Evolutionary conservation across 345 rosid genomes (phyloP), one percentile per base, ranked within the genome.

Genomic region (Populus alba): DNA sequence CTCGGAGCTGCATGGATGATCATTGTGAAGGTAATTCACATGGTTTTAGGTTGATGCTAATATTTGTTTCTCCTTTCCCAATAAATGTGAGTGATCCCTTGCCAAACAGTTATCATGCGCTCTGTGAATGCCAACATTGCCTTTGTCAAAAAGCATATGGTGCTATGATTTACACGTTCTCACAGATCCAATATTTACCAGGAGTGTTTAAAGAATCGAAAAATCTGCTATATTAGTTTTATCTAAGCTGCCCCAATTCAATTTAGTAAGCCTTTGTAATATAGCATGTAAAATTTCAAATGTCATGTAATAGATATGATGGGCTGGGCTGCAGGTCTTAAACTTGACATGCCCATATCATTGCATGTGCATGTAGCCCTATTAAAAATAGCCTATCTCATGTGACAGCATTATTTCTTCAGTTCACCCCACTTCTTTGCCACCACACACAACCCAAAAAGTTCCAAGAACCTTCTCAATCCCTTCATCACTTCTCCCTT

Each of bases 21-120:
- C 70, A 10, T 43, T 70, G 47, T 47, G 85, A 80, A 76, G 88
- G 87, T 87, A 78, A 73, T 37, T 73, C 65, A 70, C 33, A 18
- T 75, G 29, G 68, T 66, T n/a, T 51, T 33, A 68, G n/a, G 29
- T 80, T 75, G 49, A 72, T 55, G 22, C 78, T 55, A 63, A 70
- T 35, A 35, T 23, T 33, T 66, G 5, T 51, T 66, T 37, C 39
- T 23, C 31, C 38, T 25, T 17, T 65, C 18, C 69, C 43, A 25
- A 72, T 57, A 9, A 74, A 25, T 5, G 22, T 11, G 29, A 8
- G 23, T 39, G 23, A 8, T 15, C 38, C 59, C 18, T 6, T 62
- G 43, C 33, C 37, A 74, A 7, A 23, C 37, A 61, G 63, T 62
- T 27, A 15, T 49, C 29, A 7, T 31, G 16, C 9, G 8, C 22